phyloP scores from a whole-genome alignment of 352 stramenopile genomes.

The Pythium vanterpoolii region DNA sequence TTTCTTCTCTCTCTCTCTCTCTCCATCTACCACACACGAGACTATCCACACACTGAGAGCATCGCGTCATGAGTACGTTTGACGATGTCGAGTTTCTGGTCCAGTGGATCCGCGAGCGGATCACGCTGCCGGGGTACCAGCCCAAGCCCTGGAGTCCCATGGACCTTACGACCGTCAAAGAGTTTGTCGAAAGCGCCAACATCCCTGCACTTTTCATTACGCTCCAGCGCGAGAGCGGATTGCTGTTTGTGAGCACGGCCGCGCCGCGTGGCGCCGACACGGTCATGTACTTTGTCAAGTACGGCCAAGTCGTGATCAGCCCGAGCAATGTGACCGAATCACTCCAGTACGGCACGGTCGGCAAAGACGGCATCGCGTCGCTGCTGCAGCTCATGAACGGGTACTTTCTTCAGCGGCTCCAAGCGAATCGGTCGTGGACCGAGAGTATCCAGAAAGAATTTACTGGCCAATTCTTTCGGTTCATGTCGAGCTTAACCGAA shows the following conservation, averaged over 20 bases:
- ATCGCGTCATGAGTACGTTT: conserved; percentile 76
- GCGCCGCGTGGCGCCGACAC: conserved; percentile 43
- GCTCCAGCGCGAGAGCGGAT: conserved; percentile 43
- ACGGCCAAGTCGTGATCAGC: conserved; percentile 64
- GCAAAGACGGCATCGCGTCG: conserved; percentile 74
- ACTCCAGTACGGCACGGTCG: conserved; percentile 77
- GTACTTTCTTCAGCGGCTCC: conserved; percentile 78
- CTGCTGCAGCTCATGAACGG: conserved; percentile 85
- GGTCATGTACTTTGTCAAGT: conserved; percentile 90
- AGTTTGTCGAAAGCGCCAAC: conserved; percentile 71
- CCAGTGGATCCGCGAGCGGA: conserved; percentile 84
- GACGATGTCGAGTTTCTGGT: conserved; percentile 82
- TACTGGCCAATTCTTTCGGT: conserved; percentile 91
- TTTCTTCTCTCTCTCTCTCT: not conserved
- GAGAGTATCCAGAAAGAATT: conserved; percentile 95
- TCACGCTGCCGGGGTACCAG: conserved; percentile 67
- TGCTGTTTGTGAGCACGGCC: conserved; percentile 49
- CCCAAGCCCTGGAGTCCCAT: conserved; percentile 68
- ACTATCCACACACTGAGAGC: too few species aligned
- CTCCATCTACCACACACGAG: not conserved
- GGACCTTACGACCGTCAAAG: conserved; percentile 78
- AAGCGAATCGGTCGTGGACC: conserved; percentile 83
- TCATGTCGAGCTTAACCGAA: conserved; percentile 95
- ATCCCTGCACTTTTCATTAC: conserved; percentile 71
- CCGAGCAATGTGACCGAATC: conserved; percentile 50